Base-by-base conservation (phyloP, 176 grass and related monocot genomes). In the Avena insularis region DNA sequence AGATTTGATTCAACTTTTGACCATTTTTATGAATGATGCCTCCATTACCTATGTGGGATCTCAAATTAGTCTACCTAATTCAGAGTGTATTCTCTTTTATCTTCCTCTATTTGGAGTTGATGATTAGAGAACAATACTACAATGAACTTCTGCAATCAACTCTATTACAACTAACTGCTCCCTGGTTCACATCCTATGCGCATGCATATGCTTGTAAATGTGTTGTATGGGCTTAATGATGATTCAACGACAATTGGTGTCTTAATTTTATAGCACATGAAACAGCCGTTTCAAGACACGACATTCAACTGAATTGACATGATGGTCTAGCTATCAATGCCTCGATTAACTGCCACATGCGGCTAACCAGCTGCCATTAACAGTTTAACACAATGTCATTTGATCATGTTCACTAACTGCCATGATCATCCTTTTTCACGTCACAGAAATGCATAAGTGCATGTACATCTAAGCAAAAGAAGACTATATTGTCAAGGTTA, bases 341-440 rank as follows among this genome's bases (percentile, higher is more conserved):
- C 67, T 70, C 67, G 40, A 17, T 43, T 70, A 70, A 70, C 16
- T 70, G 35, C 35, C 40, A 35, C 35, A 40, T 70, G 16, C 8
- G 8, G 67, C 67, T 70, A 70, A 70, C 35, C 15, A 70, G 40
- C 35, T 70, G 33, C 9, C 33, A 40, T 40, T 38, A 69, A 29
- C 29, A 29, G 29, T 29, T 29, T 29, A 29, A 69, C 33, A 69
- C 36, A 69, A 69, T 40, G 31, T 20, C 33, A 70, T 20, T 38
- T 20, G 16, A 70, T 43, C 67, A 43, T 70, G 35, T 40, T 70
- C 16, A 43, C 8, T 17, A 67, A 35, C 65, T 69, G 64, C 16
- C 29, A 70, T 70, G 33, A 70, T 70, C 15, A 70, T 8, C 35
- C 66, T 70, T 70, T 67, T 70, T 70, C 66, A 70, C 8, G 35